Evolutionary conservation across 192 early-diverging fungal species (phyloP).

Genomic region (Chytriomyces sp.): DNA sequence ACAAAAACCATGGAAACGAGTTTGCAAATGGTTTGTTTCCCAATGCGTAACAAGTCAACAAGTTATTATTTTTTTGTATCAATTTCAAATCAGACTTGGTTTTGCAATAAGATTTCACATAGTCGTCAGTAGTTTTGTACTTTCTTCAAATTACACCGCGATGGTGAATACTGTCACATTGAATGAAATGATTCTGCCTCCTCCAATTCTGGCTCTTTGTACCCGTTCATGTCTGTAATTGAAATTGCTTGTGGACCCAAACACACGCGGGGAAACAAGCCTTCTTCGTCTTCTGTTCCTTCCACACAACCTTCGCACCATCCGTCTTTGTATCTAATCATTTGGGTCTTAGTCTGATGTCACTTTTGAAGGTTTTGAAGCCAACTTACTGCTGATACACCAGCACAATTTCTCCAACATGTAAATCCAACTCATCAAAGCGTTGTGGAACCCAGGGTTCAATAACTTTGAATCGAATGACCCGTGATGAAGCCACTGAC

Average conservation of each 20-base stretch:
- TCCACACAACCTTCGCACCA: slow-evolving; percentile 28
- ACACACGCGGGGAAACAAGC: slow-evolving; percentile 22
- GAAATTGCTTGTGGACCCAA: background rate
- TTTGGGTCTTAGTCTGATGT: too few relatives aligned
- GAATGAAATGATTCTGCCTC: background rate
- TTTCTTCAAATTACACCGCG: too few relatives aligned
- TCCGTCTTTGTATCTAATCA: slow-evolving; percentile 17
- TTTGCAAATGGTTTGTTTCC: too few relatives aligned
- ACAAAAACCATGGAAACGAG: too few relatives aligned
- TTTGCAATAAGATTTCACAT: too few relatives aligned
- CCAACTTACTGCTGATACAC: too few relatives aligned
- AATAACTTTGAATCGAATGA: slow-evolving; percentile 6
- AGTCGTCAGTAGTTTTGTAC: too few relatives aligned
- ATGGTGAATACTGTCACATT: too few relatives aligned
- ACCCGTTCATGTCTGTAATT: background rate
- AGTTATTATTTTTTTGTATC: too few relatives aligned
- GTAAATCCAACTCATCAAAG: slow-evolving; percentile 21
- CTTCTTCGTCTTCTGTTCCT: slow-evolving; percentile 15
- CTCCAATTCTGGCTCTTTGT: background rate
- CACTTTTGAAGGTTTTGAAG: too few relatives aligned
- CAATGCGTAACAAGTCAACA: too few relatives aligned
- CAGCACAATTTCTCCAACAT: slow-evolving; percentile 18
- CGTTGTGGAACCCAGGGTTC: slow-evolving; percentile 21
- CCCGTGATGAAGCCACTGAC: background rate
- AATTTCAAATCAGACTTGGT: too few relatives aligned